phyloP scores from a whole-genome alignment of 2,329 filamentous ascomycete genomes.

The Penicillium thymicola region DNA sequence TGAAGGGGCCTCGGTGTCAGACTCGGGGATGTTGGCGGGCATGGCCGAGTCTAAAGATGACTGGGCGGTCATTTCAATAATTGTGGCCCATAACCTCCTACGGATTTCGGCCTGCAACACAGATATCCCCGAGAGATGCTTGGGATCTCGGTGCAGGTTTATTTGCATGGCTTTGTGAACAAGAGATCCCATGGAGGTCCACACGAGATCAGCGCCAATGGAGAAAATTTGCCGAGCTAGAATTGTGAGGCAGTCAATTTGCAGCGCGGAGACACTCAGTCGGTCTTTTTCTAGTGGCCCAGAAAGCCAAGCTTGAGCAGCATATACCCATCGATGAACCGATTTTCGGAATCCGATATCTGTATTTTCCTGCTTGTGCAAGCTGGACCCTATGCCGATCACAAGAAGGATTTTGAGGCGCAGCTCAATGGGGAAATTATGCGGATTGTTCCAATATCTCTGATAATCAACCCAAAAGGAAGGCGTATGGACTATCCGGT shows the following conservation, averaged over 20 bases:
- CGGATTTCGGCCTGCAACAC: background rate
- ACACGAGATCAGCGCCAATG: background rate
- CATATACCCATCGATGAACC: background rate
- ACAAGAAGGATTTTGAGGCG: background rate
- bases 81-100: background rate
- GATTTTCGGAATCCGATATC: background rate
- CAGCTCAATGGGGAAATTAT: background rate
- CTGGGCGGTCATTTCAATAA: background rate
- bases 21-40: background rate
- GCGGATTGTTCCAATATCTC: background rate
- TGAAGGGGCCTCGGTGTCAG: background rate
- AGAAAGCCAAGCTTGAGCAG: constrained; percentile 29
- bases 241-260: constrained; percentile 29
- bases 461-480: background rate
- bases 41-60: background rate
- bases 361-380: background rate
- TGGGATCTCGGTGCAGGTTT: background rate
- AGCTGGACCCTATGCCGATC: background rate
- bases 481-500: background rate
- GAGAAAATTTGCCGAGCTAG: constrained; percentile 5
- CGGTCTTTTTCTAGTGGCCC: constrained; percentile 29
- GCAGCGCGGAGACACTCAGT: constrained; percentile 25
- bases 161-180: background rate
- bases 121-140: background rate
- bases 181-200: background rate